Evolutionary conservation across 306 rosid species (phyloP).

Genomic region (Cucumis cinereus): DNA sequence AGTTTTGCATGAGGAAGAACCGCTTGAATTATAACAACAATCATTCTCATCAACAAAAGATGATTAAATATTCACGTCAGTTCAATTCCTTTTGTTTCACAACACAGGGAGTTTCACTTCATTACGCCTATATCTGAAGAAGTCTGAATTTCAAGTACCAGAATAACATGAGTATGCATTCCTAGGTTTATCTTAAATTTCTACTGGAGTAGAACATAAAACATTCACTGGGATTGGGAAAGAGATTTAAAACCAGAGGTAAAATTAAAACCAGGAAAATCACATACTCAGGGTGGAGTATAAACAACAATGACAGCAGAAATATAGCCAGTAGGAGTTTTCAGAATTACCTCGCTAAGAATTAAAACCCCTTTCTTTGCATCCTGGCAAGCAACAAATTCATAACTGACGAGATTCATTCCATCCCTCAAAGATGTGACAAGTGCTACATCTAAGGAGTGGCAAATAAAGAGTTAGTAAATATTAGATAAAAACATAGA

Average conservation of each 20-base stretch:
- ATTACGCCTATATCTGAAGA: background rate
- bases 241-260: background rate
- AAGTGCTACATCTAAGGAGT: slow-evolving; percentile 57
- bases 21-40: background rate
- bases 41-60: background rate
- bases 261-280: background rate
- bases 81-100: background rate
- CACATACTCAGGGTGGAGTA: background rate
- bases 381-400: slow-evolving; percentile 85
- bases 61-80: background rate
- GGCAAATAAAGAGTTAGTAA: slow-evolving; percentile 1
- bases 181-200: background rate
- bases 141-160: background rate
- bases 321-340: background rate
- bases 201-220: background rate
- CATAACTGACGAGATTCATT: slow-evolving; percentile 89
- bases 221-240: background rate
- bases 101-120: background rate
- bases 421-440: slow-evolving; percentile 86
- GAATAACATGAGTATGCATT: background rate
- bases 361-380: slow-evolving; percentile 76
- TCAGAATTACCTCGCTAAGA: slow-evolving; percentile 65
- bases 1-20: background rate
- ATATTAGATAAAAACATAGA: background rate
- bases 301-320: slow-evolving; percentile 8